phyloP scores from a whole-genome alignment of 257 asterid species.

The Scutellaria minor region DNA sequence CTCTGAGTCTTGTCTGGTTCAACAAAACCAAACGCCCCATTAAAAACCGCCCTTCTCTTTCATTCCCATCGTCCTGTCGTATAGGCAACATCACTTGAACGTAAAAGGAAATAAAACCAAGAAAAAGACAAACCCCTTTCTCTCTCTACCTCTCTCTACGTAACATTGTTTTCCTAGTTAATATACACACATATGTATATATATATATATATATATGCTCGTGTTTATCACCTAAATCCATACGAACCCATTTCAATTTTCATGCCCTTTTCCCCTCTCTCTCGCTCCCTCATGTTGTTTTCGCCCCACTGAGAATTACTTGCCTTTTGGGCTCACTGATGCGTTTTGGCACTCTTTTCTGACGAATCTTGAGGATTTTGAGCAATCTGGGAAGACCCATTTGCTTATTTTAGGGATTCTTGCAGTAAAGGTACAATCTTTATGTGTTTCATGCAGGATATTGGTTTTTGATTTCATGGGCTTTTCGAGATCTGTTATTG shows the following conservation, averaged over 20 bases:
- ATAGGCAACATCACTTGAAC: conserved; percentile 41
- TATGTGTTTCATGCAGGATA: conserved; percentile 4
- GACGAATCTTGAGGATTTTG: conserved; percentile 42
- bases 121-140: conserved; percentile 23
- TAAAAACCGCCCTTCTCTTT: conserved; percentile 36
- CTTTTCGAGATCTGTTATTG: conserved; percentile 42
- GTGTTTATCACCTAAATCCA: conserved; percentile 34
- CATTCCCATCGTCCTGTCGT: conserved; percentile 45
- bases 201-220: conserved; percentile 1
- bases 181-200: not conserved
- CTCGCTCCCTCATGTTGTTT: not conserved
- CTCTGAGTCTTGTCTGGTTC: conserved; percentile 35
- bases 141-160: conserved; percentile 32
- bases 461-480: conserved; percentile 17
- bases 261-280: conserved; percentile 11
- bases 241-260: conserved; percentile 21
- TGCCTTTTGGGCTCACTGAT: not conserved
- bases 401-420: conserved; percentile 31
- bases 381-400: conserved; percentile 40
- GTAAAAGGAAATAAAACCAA: conserved; percentile 39
- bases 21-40: conserved; percentile 45
- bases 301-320: conserved; percentile 13
- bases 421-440: conserved; percentile 48
- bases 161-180: conserved; percentile 18
- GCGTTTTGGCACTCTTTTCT: conserved; percentile 33